Evolutionary conservation across 1,284 basidiomycete species (phyloP).

Genomic region (Polyporus tsugae): DNA sequence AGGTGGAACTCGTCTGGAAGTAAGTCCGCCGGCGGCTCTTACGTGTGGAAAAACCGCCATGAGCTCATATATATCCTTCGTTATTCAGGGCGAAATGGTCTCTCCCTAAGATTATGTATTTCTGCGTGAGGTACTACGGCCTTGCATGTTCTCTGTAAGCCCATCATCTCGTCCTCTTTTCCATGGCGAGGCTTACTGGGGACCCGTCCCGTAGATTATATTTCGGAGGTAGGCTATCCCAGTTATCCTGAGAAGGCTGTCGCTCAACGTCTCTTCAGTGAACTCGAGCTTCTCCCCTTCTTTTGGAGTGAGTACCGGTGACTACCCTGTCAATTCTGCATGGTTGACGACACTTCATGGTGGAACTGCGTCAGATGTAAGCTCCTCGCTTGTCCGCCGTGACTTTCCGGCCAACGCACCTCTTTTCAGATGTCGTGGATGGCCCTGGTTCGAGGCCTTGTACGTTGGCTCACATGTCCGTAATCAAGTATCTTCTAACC

Average conservation of each 20-base stretch:
- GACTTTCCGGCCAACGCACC: background rate
- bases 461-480: background rate
- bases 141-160: conserved; percentile 16
- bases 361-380: background rate
- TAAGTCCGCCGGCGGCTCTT: background rate
- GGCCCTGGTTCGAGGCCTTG: conserved; percentile 22
- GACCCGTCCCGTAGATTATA: background rate
- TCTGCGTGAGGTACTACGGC: conserved; percentile 20
- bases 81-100: conserved; percentile 11
- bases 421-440: conserved; percentile 14
- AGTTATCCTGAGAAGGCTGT: background rate
- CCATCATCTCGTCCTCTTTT: background rate
- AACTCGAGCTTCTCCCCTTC: conserved; percentile 4
- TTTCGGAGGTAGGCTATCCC: background rate
- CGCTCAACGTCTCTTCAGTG: background rate
- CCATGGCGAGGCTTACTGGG: background rate
- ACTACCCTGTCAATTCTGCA: background rate
- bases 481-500: background rate
- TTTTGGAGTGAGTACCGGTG: conserved; percentile 3
- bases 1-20: conserved; percentile 7
- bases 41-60: background rate
- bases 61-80: background rate
- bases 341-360: background rate
- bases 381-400: background rate
- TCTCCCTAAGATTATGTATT: conserved; percentile 16